Percentiles rank a stretch among this genome's conserved stretches.
Conservation (phyloP, 164 flowering plant species). For the Vitis cinerea region DNA sequence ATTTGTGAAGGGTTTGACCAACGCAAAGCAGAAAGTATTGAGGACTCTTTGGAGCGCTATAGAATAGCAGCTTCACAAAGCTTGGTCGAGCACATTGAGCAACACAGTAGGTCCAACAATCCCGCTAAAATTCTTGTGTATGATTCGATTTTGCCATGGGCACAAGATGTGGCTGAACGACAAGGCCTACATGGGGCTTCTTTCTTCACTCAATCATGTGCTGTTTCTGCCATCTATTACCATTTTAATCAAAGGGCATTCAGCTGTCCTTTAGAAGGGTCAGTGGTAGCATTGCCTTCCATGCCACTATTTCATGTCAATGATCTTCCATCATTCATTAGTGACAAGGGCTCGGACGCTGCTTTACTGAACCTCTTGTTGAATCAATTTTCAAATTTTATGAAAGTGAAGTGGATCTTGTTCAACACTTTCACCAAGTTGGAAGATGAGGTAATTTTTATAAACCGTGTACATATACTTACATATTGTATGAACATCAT, state of each 20-base stretch:
- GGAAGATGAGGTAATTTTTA: constrained; percentile 35
- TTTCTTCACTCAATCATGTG: constrained; percentile 32
- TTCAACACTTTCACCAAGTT: constrained; percentile 40
- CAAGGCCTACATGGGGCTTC: constrained; percentile 29
- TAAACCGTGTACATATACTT: too few relatives aligned
- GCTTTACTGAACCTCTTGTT: background rate
- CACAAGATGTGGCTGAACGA: constrained; percentile 30
- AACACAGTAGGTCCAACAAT: too few relatives aligned
- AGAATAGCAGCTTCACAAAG: too few relatives aligned
- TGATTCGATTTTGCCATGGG: constrained; percentile 51
- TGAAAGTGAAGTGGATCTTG: constrained; percentile 31
- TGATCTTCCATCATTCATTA: constrained; percentile 41
- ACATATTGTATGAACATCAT: too few relatives aligned
- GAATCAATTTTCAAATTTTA: constrained; percentile 36
- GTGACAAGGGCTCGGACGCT: background rate
- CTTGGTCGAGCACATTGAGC: too few relatives aligned
- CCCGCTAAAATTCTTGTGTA: constrained; percentile 29
- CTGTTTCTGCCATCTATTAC: constrained; percentile 29
- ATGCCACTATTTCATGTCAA: constrained; percentile 1
- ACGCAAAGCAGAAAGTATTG: too few relatives aligned
- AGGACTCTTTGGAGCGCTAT: too few relatives aligned
- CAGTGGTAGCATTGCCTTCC: too few relatives aligned
- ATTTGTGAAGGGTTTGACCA: too few relatives aligned
- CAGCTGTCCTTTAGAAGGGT: background rate
- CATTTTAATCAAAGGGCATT: background rate